phyloP scores from a whole-genome alignment of 495 filamentous ascomycete species.

The Neurospora discreta region DNA sequence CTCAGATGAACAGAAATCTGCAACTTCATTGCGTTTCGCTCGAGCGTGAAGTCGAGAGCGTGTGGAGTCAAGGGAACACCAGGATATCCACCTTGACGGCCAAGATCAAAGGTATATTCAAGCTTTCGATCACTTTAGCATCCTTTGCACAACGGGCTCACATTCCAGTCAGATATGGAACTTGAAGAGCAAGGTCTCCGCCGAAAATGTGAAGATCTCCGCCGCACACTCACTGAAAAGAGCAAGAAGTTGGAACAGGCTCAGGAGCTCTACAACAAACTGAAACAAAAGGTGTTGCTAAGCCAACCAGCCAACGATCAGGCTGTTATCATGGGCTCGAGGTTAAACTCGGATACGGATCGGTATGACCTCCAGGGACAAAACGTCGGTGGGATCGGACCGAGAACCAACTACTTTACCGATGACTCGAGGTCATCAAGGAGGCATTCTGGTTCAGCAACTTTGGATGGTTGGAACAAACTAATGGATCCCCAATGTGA shows the following conservation, averaged over 20 bases:
- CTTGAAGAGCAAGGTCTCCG: slow-evolving; percentile 53
- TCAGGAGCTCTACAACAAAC: slow-evolving; percentile 72
- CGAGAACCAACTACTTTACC: neutral
- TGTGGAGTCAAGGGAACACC: slow-evolving; percentile 71
- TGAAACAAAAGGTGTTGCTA: slow-evolving; percentile 64
- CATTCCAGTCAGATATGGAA: slow-evolving; percentile 44
- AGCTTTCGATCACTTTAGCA: neutral
- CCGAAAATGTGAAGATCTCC: slow-evolving; percentile 67
- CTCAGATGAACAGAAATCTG: slow-evolving; percentile 8
- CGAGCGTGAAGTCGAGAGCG: slow-evolving; percentile 63
- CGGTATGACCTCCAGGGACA: neutral
- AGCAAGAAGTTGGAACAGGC: slow-evolving; percentile 62
- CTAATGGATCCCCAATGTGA: slow-evolving; percentile 2
- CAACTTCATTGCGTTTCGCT: slow-evolving; percentile 23
- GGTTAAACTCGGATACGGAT: slow-evolving; percentile 26
- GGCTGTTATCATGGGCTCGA: slow-evolving; percentile 51
- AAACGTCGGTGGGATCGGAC: neutral
- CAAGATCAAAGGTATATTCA: slow-evolving; percentile 30
- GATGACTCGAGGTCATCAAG: neutral
- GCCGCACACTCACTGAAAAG: slow-evolving; percentile 59
- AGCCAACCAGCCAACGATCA: slow-evolving; percentile 61
- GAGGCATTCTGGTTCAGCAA: neutral
- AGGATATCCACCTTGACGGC: slow-evolving; percentile 58
- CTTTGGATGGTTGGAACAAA: slow-evolving; percentile 1
- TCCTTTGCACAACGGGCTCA: neutral